Base-by-base conservation (phyloP, 768 basidiomycete genomes). In the Hortiboletus flavorubellus region DNA sequence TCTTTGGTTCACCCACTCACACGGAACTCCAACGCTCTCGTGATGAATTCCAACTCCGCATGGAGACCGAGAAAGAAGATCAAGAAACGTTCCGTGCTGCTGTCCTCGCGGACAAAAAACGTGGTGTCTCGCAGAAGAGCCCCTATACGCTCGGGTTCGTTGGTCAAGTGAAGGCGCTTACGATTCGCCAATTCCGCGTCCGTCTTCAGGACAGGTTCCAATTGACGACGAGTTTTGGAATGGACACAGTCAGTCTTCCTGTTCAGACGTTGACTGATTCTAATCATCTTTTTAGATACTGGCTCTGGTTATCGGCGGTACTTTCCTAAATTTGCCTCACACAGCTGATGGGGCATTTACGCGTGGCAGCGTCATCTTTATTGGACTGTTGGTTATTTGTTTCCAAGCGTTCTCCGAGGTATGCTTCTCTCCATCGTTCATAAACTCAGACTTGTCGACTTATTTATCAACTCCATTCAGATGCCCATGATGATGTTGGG, bases 261-360 rank as follows among this genome's bases (percentile, higher is more conserved):
- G 15, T 30, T 23, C 31, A 7, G 2, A 10, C 15, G 11, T 5
- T 8, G 11, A 46, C 23, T n/a, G 16, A 11, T 34, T 41, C 15
- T 64, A 33, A 56, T 53, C 39, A 2, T 38, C 30, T 16, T 35
- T 51, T 29, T 21, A 57, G 65, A 18, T 61, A 16, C 40, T 59
- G 5, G 54, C 84, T n/a, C 63, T 90, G 44, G 78, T 90, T 40
- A 75, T 89, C 60, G 92, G 92, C 35, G 84, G 79, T 8, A 82
- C 86, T 8, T 96, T 83, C 75, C 83, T 85, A 64, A 82, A 87
- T 46, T 79, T 88, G 46, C 89, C 91, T 2, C 64, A 78, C 14
- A 86, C 87, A 0, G 82, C 93, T 7, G 78, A 80, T 40, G 93
- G 93, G 33, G 90, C 87, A 0, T 97, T 97, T 73, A 93, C 92